These are phyloP conservation scores for Lactifluus piperatus DNA, from an alignment of 768 basidiomycete species.

Conservation along the genomic window DNA sequence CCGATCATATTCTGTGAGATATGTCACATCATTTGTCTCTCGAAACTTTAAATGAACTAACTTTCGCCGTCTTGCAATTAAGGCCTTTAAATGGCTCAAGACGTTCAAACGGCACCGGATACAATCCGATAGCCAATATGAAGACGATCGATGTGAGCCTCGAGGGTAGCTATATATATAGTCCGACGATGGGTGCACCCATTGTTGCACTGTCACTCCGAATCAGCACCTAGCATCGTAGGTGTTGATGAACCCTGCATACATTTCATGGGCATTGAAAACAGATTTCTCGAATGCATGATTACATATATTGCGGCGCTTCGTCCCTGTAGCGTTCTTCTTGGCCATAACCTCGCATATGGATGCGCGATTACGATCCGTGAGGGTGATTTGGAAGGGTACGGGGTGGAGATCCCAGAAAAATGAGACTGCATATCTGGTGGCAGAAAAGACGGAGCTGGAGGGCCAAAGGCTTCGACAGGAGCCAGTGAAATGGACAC, in stretches of 20 bases:
- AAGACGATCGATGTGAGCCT: conserved; percentile 61
- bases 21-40: neutral
- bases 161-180: conserved; percentile 64
- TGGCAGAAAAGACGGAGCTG: conserved; percentile 19
- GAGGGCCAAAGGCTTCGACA: conserved; percentile 13
- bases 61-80: conserved; percentile 73
- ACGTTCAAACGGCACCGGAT: conserved; percentile 46
- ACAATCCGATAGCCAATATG: conserved; percentile 46
- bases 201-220: conserved; percentile 43
- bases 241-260: conserved; percentile 21
- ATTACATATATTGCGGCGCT: conserved; percentile 70
- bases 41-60: conserved; percentile 22
- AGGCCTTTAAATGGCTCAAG: conserved; percentile 59
- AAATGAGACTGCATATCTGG: conserved; percentile 5
- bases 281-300: conserved; percentile 67
- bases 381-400: conserved; percentile 1
- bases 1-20: conserved; percentile 60
- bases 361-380: conserved; percentile 45
- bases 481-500: conserved; percentile 5
- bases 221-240: neutral
- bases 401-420: neutral
- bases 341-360: conserved; percentile 63
- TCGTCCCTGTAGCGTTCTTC: conserved; percentile 42
- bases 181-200: conserved; percentile 61
- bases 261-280: conserved; percentile 62